Evolutionary conservation across 2,329 filamentous ascomycete genomes (phyloP).

Genomic region (Phoma sp.): DNA sequence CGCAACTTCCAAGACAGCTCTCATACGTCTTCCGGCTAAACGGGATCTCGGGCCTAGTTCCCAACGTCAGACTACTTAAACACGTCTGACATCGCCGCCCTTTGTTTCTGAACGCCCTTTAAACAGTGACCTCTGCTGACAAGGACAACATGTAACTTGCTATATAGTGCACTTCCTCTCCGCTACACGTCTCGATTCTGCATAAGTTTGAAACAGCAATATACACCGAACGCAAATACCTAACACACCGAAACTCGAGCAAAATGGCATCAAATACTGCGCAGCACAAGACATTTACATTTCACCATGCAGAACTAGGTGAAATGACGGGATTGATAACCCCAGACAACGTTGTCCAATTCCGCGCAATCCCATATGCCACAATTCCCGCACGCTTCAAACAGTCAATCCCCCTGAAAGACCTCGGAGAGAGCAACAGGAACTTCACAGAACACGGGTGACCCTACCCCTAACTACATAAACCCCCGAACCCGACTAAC

Average conservation of each 20-base stretch:
- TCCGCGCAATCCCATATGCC: conserved; percentile 32
- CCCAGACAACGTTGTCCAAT: conserved; percentile 34
- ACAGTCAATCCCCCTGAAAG: conserved; percentile 19
- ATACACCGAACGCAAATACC: too few species aligned
- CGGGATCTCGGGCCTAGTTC: not conserved
- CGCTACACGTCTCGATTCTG: too few species aligned
- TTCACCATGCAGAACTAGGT: conserved; percentile 26
- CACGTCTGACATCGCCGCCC: not conserved
- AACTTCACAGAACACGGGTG: conserved; percentile 29
- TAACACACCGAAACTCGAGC: too few species aligned
- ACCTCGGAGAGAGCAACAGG: conserved; percentile 1
- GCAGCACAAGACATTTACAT: conserved; percentile 16
- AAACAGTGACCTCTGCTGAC: too few species aligned
- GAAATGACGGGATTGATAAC: conserved; percentile 24
- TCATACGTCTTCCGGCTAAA: not conserved
- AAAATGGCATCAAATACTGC: not conserved
- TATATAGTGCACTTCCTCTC: too few species aligned
- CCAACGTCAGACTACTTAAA: not conserved
- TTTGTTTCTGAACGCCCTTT: not conserved
- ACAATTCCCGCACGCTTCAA: conserved; percentile 31
- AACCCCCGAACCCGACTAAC: too few species aligned
- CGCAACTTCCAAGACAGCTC: not conserved
- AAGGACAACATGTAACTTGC: too few species aligned
- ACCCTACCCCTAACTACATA: not conserved
- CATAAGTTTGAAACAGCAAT: too few species aligned